Conservation (phyloP, 164 flowering plant genomes). For the Warburgia ugandensis region DNA sequence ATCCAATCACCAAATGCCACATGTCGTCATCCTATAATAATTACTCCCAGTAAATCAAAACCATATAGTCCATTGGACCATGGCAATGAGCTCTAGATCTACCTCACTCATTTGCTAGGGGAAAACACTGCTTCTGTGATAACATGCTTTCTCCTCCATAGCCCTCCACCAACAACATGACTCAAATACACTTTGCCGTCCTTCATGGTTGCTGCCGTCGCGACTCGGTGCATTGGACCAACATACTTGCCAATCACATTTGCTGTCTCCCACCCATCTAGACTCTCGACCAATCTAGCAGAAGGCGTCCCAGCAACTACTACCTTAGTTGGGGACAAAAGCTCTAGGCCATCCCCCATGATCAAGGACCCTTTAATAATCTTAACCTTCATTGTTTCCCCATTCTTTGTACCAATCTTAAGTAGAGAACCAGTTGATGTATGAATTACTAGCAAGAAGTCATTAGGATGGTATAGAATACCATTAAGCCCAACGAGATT, state of each 20-base stretch:
- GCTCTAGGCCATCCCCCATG: slow-evolving; percentile 77
- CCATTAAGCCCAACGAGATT: slow-evolving; percentile 65
- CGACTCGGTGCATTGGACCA: slow-evolving; percentile 61
- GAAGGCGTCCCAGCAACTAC: slow-evolving; percentile 75
- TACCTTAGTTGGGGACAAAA: slow-evolving; percentile 60
- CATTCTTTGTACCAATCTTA: slow-evolving; percentile 38
- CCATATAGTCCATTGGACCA: too few relatives aligned
- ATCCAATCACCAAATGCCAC: too few relatives aligned
- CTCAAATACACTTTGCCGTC: slow-evolving; percentile 70
- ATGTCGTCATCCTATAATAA: too few relatives aligned
- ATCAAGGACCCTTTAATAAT: slow-evolving; percentile 35
- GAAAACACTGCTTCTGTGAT: slow-evolving; percentile 63
- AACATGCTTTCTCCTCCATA: slow-evolving; percentile 65
- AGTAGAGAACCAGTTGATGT: slow-evolving; percentile 49
- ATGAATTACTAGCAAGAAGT: slow-evolving; percentile 71
- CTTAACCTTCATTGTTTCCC: slow-evolving; percentile 37
- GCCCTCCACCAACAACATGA: slow-evolving; percentile 68
- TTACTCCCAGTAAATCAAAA: too few relatives aligned
- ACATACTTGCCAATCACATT: slow-evolving; percentile 35
- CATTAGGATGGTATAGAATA: slow-evolving; percentile 80
- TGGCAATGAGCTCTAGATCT: too few relatives aligned
- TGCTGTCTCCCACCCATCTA: slow-evolving; percentile 79
- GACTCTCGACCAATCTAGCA: slow-evolving; percentile 64
- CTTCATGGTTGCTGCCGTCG: slow-evolving; percentile 69
- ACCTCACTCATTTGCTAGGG: slow-evolving; percentile 8